Evolutionary conservation across 2,329 filamentous ascomycete genomes (phyloP).

Genomic region (Calonectria henricotiae): DNA sequence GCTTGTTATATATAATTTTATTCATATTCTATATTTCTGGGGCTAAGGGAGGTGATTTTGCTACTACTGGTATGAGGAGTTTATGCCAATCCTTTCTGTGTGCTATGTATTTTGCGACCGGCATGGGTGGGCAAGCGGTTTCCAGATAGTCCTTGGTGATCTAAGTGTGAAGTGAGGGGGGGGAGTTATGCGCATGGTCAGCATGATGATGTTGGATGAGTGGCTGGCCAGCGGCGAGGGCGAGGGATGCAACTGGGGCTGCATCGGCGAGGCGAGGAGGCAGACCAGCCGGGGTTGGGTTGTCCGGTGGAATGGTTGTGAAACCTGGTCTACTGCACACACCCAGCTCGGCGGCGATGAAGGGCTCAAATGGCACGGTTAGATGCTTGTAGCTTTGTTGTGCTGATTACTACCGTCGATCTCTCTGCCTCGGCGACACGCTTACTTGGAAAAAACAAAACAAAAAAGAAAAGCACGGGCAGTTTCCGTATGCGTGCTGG

Average conservation of each 20-base stretch:
- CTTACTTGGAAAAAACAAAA: background rate
- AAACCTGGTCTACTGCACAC: conserved; percentile 21
- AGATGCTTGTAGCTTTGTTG: background rate
- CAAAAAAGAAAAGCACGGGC: background rate
- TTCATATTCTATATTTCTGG: no score
- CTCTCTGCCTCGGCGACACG: conserved; percentile 12
- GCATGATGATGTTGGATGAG: conserved; percentile 21
- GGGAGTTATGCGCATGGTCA: conserved; percentile 19
- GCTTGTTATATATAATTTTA: no score
- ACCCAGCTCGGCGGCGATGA: background rate
- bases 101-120: no score
- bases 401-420: conserved; percentile 11
- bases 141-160: conserved; percentile 12
- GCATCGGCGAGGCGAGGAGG: conserved; percentile 7
- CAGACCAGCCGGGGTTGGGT: conserved; percentile 1
- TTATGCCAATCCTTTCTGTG: no score
- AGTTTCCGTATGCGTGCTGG: conserved; percentile 16
- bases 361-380: background rate
- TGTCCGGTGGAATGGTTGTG: conserved; percentile 31
- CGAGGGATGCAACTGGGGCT: conserved; percentile 18
- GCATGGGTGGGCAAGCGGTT: background rate
- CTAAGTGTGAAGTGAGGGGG: background rate
- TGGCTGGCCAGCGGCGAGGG: conserved; percentile 27
- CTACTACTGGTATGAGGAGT: no score
- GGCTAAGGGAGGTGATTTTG: no score